phyloP scores from a whole-genome alignment of 306 rosid species.

The Datisca glomerata region DNA sequence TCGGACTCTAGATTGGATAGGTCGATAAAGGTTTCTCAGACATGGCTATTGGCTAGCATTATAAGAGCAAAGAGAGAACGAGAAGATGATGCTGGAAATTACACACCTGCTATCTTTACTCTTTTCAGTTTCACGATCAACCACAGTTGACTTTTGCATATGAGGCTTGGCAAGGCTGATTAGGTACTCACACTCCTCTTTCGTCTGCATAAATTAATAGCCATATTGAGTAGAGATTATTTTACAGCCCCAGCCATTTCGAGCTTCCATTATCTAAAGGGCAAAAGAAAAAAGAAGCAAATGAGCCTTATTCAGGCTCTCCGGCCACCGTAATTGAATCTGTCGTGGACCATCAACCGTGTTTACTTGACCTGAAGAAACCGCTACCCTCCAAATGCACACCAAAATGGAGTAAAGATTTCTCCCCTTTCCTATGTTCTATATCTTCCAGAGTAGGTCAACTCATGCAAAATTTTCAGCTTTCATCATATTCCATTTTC shows the following conservation, averaged over 20 bases:
- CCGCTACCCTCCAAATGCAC: not conserved
- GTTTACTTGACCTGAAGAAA: not conserved
- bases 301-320: too few species aligned
- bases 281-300: too few species aligned
- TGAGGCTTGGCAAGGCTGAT: conserved; percentile 64
- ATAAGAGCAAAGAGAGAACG: conserved; percentile 1
- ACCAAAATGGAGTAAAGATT: too few species aligned
- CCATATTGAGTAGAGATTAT: not conserved
- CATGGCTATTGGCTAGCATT: too few species aligned
- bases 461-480: not conserved
- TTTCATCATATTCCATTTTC: not conserved
- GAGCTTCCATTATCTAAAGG: not conserved
- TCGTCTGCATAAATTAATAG: conserved; percentile 44
- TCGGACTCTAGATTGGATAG: conserved; percentile 49
- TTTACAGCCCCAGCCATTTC: not conserved
- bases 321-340: too few species aligned
- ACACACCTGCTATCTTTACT: conserved; percentile 92
- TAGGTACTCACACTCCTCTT: conserved; percentile 80
- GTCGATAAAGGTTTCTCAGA: too few species aligned
- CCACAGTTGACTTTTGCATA: conserved; percentile 85
- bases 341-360: not conserved
- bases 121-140: conserved; percentile 87
- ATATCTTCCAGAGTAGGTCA: too few species aligned
- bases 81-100: conserved; percentile 3
- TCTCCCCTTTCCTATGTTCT: too few species aligned